These are phyloP conservation scores for Helichrysum umbraculigerum DNA, from an alignment of 129 eudicot species.

Conservation along the genomic window DNA sequence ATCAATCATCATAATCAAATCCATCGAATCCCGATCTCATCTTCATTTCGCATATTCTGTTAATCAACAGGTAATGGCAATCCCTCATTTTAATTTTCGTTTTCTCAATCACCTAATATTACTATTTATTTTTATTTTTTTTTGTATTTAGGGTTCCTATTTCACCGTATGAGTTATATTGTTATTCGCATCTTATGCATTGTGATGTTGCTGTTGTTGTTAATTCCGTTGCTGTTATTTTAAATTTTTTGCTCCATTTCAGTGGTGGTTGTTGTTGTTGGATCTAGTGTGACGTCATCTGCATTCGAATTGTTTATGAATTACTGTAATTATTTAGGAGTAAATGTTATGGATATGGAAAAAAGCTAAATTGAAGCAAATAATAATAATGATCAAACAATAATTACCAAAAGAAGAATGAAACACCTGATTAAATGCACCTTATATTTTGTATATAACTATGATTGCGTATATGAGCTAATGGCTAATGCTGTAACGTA, in stretches of 20 bases:
- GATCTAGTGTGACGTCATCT: slow-evolving; percentile 31
- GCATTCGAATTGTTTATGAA: slow-evolving; percentile 9
- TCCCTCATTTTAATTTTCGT: not conserved
- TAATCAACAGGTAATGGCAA: not conserved
- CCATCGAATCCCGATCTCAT: slow-evolving; percentile 3
- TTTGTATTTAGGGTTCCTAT: slow-evolving; percentile 28
- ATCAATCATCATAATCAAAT: slow-evolving; percentile 13
- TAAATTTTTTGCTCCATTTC: not conserved
- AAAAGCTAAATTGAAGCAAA: slow-evolving; percentile 1
- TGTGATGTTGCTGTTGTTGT: not conserved
- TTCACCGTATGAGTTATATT: slow-evolving; percentile 8
- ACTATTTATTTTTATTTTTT: no score
- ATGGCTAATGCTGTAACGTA: not conserved
- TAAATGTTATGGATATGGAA: not conserved
- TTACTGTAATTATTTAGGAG: not conserved
- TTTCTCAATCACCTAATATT: not conserved
- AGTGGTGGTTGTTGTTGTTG: not conserved
- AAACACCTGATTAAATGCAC: not conserved
- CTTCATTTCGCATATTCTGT: not conserved
- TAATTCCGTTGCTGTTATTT: slow-evolving; percentile 7
- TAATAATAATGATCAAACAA: not conserved
- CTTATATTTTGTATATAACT: not conserved
- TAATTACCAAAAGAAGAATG: not conserved
- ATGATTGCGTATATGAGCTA: slow-evolving; percentile 4
- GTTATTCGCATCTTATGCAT: slow-evolving; percentile 23